These are phyloP conservation scores for Pseudofabraea citricarpa DNA, from an alignment of 2,329 filamentous ascomycete genomes.

Conservation along the genomic window DNA sequence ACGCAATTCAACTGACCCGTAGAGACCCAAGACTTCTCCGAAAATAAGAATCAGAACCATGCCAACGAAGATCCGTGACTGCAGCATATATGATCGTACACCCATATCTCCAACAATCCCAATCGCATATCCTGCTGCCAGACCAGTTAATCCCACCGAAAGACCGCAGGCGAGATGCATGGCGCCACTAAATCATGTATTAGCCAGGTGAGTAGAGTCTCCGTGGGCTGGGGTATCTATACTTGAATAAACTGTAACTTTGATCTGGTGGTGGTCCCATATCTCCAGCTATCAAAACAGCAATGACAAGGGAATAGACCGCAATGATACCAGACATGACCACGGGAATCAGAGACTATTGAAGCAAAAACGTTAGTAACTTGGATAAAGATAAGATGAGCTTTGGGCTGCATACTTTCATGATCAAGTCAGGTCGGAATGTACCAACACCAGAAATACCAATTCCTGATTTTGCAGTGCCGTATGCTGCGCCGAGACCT, in stretches of 20 bases:
- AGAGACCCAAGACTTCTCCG: constrained; percentile 92
- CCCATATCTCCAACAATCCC: constrained; percentile 93
- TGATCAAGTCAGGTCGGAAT: constrained; percentile 81
- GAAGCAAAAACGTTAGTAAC: constrained; percentile 2
- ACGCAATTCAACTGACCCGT: constrained; percentile 63
- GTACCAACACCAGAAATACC: constrained; percentile 82
- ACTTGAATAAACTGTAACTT: constrained; percentile 81
- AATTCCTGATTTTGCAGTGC: constrained; percentile 83
- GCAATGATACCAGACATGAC: constrained; percentile 99
- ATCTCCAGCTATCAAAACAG: constrained; percentile 91
- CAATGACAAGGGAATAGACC: constrained; percentile 94
- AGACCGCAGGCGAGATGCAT: constrained; percentile 90
- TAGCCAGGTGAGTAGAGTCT: constrained; percentile 6
- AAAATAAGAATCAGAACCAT: constrained; percentile 99
- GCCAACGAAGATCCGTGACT: constrained; percentile 92
- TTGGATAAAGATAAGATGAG: too few relatives aligned
- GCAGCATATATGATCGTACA: constrained; percentile 92
- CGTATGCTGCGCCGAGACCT: constrained; percentile 70
- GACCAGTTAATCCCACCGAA: constrained; percentile 84
- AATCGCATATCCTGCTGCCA: constrained; percentile 94
- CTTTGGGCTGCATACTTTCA: constrained; percentile 65
- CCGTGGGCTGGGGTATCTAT: constrained; percentile 25
- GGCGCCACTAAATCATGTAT: constrained; percentile 58
- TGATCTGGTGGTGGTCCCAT: constrained; percentile 65
- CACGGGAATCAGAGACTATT: constrained; percentile 75